Evolutionary conservation across 257 asterid species (phyloP), one percentile per base, ranked within the genome.

Genomic region (Striga asiatica): DNA sequence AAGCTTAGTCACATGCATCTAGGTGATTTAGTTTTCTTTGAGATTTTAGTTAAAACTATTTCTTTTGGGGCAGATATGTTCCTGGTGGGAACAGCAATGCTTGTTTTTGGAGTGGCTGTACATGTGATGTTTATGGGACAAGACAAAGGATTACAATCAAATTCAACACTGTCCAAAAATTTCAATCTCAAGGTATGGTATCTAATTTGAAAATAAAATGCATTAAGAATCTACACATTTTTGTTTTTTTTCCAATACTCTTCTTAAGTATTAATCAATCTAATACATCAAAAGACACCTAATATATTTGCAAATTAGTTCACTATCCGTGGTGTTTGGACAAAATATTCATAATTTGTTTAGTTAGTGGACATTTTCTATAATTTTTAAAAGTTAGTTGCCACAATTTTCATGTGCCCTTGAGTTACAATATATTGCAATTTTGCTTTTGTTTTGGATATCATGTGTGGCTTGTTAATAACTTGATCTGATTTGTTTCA

Each of bases 41-140:
- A 38, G n/a, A 35, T 35, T 2, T 43, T 13, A 8, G 34, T 4
- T 5, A 14, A 13, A 8, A 3, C 60, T 19, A 27, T 22, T 37
- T 34, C 25, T 28, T 35, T 4, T 50, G 19, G n/a, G 3, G 49
- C 89, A 89, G 95, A 89, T 71, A 78, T 85, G 88, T 89, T 81
- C 76, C 64, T 89, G 8, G 74, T 85, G 19, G 95, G 94, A 54
- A 83, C 82, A 31, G 88, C 95, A 61, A 81, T 89, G 84, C 82
- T 85, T 56, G 67, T 76, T 0, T 83, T 89, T 39, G 97, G 93
- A 35, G 71, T 74, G 66, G 81, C 83, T 9, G 54, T 89, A 58
- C 72, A 85, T 47, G 78, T 67, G 7, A 77, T 79, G 88, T 89
- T 85, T 47, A 84, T 84, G 21, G 91, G 94, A 52, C 70, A 80